Conservation (phyloP, 495 filamentous ascomycete species). For the Lophium mytilinum region DNA sequence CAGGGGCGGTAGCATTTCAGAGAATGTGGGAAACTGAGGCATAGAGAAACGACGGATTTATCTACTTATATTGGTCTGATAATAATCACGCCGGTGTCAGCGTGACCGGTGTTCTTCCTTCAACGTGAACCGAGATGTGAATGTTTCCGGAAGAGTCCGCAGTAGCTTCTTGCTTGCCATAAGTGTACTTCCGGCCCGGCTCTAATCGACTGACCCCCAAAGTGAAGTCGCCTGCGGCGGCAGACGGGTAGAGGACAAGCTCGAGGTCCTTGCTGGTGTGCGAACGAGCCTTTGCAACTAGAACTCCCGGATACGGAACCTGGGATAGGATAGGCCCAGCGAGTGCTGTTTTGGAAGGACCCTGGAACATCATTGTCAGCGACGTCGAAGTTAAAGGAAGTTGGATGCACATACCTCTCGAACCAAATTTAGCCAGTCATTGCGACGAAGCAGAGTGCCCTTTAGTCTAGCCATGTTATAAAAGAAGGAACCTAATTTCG, state of each 20-base stretch:
- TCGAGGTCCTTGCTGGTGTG: slow-evolving; percentile 3
- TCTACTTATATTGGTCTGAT: too few species aligned
- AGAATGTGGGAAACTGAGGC: too few species aligned
- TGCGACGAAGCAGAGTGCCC: not conserved
- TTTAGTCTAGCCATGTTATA: not conserved
- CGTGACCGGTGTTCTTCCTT: not conserved
- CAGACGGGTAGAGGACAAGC: slow-evolving; percentile 6
- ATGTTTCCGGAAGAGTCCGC: not conserved
- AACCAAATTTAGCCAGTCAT: slow-evolving; percentile 2
- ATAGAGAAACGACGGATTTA: too few species aligned
- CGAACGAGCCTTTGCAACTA: slow-evolving; percentile 4
- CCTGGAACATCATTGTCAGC: too few species aligned
- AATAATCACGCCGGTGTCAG: too few species aligned
- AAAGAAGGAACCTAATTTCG: not conserved
- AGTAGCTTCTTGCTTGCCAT: not conserved
- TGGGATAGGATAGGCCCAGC: slow-evolving; percentile 1
- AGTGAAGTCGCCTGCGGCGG: not conserved
- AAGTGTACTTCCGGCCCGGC: slow-evolving; percentile 1
- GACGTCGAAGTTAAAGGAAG: too few species aligned
- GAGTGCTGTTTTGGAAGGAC: not conserved
- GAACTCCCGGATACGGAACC: slow-evolving; percentile 1
- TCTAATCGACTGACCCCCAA: slow-evolving; percentile 3
- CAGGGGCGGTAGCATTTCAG: too few species aligned
- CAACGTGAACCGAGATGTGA: not conserved
- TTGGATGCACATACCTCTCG: not conserved